Percentiles rank a stretch among this genome's conserved stretches.
phyloP scores from a whole-genome alignment of 495 filamentous ascomycete species.

The Parachaetomium inaequale region DNA sequence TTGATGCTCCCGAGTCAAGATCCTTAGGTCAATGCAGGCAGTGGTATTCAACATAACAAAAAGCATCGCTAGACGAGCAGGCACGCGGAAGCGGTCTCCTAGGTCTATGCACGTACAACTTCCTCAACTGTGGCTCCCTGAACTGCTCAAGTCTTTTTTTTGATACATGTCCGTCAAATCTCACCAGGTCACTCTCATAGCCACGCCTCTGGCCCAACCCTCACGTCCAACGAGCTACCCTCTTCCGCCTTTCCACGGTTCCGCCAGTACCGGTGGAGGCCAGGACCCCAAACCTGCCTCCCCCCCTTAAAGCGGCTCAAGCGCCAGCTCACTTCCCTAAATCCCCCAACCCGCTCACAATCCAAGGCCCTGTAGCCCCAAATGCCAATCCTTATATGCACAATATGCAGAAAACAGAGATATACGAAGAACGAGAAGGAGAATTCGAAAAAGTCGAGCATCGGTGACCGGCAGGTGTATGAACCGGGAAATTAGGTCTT shows the following conservation, averaged over 20 bases:
- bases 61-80: not conserved
- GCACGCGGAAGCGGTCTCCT: not conserved
- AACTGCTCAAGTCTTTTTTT: not conserved
- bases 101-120: not conserved
- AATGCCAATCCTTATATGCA: not conserved
- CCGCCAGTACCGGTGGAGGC: not conserved
- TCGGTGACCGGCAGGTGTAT: not conserved
- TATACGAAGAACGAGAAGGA: not conserved
- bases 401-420: not conserved
- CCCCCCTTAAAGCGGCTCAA: not conserved
- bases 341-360: not conserved
- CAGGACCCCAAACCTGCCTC: not conserved
- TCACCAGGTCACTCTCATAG: not conserved
- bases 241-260: not conserved
- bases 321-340: not conserved
- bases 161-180: not conserved
- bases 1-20: not conserved
- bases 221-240: not conserved
- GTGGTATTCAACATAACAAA: constrained; percentile 2
- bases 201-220: not conserved
- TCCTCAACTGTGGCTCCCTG: not conserved
- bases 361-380: not conserved
- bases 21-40: not conserved
- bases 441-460: not conserved
- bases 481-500: constrained; percentile 5